Percentiles rank a stretch among this genome's conserved stretches.
phyloP scores from a whole-genome alignment of 2,329 filamentous ascomycete species.

The Claviceps lovelessii region DNA sequence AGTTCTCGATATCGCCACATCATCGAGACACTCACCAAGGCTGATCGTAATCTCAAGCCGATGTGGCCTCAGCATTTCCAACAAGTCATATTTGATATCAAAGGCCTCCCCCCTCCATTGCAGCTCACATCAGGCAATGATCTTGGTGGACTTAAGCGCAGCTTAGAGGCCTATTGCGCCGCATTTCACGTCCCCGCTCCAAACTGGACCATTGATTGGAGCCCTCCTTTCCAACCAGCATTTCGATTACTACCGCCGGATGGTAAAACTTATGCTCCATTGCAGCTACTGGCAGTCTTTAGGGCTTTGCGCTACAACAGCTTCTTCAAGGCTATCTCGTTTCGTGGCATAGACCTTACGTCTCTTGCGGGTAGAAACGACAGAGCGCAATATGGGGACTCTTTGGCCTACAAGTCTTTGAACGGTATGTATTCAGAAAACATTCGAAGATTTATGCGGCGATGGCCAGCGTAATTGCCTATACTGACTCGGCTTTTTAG shows the following conservation, averaged over 20 bases:
- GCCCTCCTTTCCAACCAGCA: conserved; percentile 30
- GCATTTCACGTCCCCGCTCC: conserved; percentile 36
- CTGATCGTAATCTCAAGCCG: conserved; percentile 41
- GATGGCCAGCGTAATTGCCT: background rate
- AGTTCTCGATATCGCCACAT: conserved; percentile 41
- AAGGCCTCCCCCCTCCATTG: conserved; percentile 36
- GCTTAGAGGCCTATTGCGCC: conserved; percentile 39
- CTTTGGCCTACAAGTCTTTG: conserved; percentile 36
- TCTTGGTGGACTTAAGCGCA: conserved; percentile 39
- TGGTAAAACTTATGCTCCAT: conserved; percentile 27
- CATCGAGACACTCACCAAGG: conserved; percentile 37
- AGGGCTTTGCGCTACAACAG: conserved; percentile 44
- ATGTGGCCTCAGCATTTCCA: conserved; percentile 44
- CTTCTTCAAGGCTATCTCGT: conserved; percentile 44
- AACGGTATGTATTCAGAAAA: conserved; percentile 27
- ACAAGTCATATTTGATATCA: conserved; percentile 36
- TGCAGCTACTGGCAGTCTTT: conserved; percentile 42
- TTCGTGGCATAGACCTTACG: conserved; percentile 36
- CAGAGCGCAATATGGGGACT: conserved; percentile 27
- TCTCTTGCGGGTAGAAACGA: conserved; percentile 26
- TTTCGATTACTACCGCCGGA: conserved; percentile 36
- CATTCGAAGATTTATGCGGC: too few species aligned
- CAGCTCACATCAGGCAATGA: conserved; percentile 40
- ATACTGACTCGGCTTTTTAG: conserved; percentile 12
- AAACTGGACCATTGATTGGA: conserved; percentile 36